Evolutionary conservation across 1,139 yeast species (phyloP), one percentile per base, ranked within the genome.

Genomic region (Saccharomyces hybrid): DNA sequence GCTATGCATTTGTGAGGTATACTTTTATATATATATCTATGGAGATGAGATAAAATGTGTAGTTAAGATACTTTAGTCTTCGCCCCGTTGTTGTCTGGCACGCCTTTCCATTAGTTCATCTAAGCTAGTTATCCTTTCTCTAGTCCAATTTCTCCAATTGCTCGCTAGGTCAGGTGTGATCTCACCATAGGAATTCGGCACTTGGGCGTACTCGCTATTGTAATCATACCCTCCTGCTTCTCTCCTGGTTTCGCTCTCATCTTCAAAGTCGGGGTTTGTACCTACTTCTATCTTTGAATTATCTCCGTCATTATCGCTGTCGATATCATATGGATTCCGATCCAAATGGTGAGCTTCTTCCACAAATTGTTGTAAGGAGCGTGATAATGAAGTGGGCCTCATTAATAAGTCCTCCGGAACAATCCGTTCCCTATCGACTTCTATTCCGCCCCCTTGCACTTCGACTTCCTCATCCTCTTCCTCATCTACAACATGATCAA

Each of bases 351-450:
- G 60, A 2, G 63, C 57, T 4, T 60, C 58, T 44, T 62, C 66
- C 3, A 61, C 62, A 47, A 60, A 61, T 46, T 62, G 66, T 52
- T 61, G 64, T n/a, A 61, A 58, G 5, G 63, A 32, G 38, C 38
- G 38, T 32, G 38, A 32, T 32, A 32, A 6, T n/a, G 38, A 32
- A 32, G 38, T 32, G 19, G 38, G 8, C 38, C 38, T 32, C 8
- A 32, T 32, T 32, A n/a, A 50, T 16, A 5, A 16, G 28, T 27
- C 46, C 32, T 6, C 38, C n/a, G 23, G 38, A 19, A 3, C 42
- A 41, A 27, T 48, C 42, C 16, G 26, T 29, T 27, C 25, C 19
- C 13, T 27, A 42, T 7, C 14, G 1, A 8, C 38, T 32, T 31
- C 28, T 26, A 46, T 29, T 14, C 9, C 46, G 26, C 8, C 25